phyloP scores from a whole-genome alignment of 83 land plant genomes.

The Thuja plicata region DNA sequence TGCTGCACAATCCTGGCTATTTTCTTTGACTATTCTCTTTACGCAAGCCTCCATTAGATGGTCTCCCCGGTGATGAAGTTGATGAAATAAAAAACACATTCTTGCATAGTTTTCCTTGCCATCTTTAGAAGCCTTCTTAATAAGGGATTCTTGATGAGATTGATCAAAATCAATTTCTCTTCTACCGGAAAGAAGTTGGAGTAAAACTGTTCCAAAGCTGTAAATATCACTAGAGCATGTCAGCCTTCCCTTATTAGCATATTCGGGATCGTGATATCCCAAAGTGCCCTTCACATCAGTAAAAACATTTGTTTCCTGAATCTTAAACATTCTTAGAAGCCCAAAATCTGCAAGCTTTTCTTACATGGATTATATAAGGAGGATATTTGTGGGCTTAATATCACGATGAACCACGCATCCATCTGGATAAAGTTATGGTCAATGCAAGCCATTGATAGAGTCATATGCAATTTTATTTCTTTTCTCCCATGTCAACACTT shows the following conservation, averaged over 20 bases:
- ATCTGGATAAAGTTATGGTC: too few relatives aligned
- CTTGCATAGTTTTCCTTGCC: too few relatives aligned
- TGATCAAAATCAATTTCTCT: slow-evolving; percentile 37
- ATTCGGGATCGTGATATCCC: slow-evolving; percentile 61
- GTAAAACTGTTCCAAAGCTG: slow-evolving; percentile 46
- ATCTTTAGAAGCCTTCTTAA: slow-evolving; percentile 41
- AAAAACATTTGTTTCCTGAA: slow-evolving; percentile 53
- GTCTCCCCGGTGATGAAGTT: too few relatives aligned
- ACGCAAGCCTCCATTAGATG: too few relatives aligned
- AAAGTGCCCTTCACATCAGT: too few relatives aligned
- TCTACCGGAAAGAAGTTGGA: slow-evolving; percentile 44
- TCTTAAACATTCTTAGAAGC: slow-evolving; percentile 37
- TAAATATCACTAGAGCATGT: slow-evolving; percentile 57
- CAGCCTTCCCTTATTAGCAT: slow-evolving; percentile 42
- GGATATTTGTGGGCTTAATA: slow-evolving; percentile 60
- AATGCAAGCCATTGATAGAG: slow-evolving; percentile 42
- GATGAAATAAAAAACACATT: too few relatives aligned
- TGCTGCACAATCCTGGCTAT: too few relatives aligned
- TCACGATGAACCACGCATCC: slow-evolving; percentile 57
- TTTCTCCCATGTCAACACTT: slow-evolving; percentile 40
- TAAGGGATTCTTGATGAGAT: slow-evolving; percentile 30
- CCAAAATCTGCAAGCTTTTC: slow-evolving; percentile 66
- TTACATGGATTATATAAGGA: slow-evolving; percentile 36
- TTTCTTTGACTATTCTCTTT: too few relatives aligned
- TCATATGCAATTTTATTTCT: slow-evolving; percentile 45